These are phyloP conservation scores for Trametes cingulata DNA, from an alignment of 768 basidiomycete species.

Conservation along the genomic window DNA sequence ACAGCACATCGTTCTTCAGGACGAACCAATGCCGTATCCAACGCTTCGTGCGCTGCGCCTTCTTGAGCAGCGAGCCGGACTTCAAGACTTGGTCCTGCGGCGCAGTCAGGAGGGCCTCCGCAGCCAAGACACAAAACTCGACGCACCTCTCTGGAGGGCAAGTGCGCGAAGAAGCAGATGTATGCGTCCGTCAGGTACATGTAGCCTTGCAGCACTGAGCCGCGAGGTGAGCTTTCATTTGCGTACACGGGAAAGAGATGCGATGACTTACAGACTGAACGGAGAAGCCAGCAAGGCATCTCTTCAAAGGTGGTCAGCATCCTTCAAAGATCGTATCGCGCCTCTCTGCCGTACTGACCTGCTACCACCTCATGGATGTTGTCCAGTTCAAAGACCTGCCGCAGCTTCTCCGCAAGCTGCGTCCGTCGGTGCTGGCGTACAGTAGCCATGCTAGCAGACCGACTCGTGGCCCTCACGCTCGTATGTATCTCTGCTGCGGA, in stretches of 20 bases:
- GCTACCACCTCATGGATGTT: conserved; percentile 84
- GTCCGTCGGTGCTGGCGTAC: conserved; percentile 67
- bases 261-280: conserved; percentile 75
- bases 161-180: conserved; percentile 95
- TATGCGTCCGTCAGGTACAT: conserved; percentile 95
- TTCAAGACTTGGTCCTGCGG: conserved; percentile 87
- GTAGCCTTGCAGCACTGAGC: conserved; percentile 89
- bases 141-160: conserved; percentile 83
- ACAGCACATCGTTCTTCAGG: conserved; percentile 91
- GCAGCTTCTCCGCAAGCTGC: conserved; percentile 83
- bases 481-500: conserved; percentile 14
- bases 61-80: conserved; percentile 88
- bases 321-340: background rate
- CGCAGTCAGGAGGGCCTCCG: background rate
- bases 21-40: conserved; percentile 98
- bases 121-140: background rate
- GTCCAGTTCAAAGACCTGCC: conserved; percentile 82
- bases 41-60: conserved; percentile 83
- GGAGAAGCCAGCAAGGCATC: conserved; percentile 92
- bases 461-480: conserved; percentile 12
- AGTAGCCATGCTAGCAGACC: conserved; percentile 65
- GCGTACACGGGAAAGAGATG: background rate
- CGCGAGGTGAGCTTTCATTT: conserved; percentile 13
- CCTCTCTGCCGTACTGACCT: conserved; percentile 46
- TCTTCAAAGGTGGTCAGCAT: conserved; percentile 44